phyloP scores from a whole-genome alignment of 257 asterid species.

The Lavandula angustifolia region DNA sequence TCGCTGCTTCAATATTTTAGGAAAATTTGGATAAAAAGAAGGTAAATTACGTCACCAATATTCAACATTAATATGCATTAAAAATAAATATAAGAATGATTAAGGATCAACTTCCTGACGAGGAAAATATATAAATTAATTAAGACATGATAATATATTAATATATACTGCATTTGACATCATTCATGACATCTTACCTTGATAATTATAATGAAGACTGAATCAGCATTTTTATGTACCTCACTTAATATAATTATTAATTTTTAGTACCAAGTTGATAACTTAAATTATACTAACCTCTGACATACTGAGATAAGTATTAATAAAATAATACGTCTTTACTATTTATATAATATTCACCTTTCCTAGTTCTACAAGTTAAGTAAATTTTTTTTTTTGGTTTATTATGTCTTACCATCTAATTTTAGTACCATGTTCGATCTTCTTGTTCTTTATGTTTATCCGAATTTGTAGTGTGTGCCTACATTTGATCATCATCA shows the following conservation, averaged over 20 bases:
- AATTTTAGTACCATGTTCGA: constrained; percentile 8
- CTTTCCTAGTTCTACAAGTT: constrained; percentile 7
- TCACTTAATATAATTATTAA: not conserved
- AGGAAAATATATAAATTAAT: not conserved
- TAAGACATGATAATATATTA: not conserved
- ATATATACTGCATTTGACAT: not conserved
- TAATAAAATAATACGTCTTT: not conserved
- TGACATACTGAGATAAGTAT: not conserved
- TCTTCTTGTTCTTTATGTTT: not conserved
- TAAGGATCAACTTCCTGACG: not conserved
- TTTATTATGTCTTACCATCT: constrained; percentile 13
- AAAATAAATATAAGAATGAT: not conserved
- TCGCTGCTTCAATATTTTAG: not conserved
- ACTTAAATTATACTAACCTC: constrained; percentile 3
- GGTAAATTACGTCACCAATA: too few species aligned
- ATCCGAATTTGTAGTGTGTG: constrained; percentile 1
- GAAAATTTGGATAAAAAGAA: not conserved
- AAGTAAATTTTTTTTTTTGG: constrained; percentile 6
- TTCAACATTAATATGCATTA: not conserved
- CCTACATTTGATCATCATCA: not conserved
- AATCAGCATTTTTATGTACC: not conserved
- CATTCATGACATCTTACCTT: constrained; percentile 28
- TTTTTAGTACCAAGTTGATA: not conserved
- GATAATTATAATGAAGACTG: not conserved
- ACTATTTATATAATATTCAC: not conserved